phyloP scores from a whole-genome alignment of 768 basidiomycete genomes.

The Lactarius pseudohatsudake region DNA sequence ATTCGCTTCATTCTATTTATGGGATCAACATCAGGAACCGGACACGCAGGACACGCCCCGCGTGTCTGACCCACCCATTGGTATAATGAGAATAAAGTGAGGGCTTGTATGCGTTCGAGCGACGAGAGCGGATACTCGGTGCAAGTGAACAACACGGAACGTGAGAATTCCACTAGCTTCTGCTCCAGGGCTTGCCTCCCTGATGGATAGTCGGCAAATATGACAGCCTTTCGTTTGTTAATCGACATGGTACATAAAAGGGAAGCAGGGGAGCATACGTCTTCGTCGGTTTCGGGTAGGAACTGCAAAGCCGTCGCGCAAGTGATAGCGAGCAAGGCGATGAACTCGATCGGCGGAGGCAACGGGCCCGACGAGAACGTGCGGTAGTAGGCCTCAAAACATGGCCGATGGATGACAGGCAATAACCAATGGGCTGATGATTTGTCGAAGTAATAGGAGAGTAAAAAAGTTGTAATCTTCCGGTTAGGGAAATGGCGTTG shows the following conservation, averaged over 20 bases:
- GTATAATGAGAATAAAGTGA: constrained; percentile 27
- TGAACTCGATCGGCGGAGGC: constrained; percentile 29
- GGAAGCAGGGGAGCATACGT: constrained; percentile 18
- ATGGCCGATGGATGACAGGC: constrained; percentile 30
- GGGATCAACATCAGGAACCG: not conserved
- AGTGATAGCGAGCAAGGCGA: constrained; percentile 31
- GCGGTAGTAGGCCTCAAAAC: constrained; percentile 30
- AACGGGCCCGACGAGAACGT: constrained; percentile 24
- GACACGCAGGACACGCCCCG: not conserved
- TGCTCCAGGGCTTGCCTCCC: constrained; percentile 30
- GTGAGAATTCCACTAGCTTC: constrained; percentile 29
- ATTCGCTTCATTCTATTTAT: constrained; percentile 20
- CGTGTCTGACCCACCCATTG: constrained; percentile 24
- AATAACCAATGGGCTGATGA: constrained; percentile 30
- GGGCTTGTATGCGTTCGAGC: constrained; percentile 31
- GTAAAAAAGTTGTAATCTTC: constrained; percentile 28
- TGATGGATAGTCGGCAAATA: constrained; percentile 28
- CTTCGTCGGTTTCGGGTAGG: constrained; percentile 29
- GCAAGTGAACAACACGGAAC: constrained; percentile 24
- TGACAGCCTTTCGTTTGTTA: constrained; percentile 11
- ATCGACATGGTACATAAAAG: not conserved
- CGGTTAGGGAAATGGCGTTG: constrained; percentile 30
- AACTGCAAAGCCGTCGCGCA: constrained; percentile 32
- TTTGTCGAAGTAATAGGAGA: constrained; percentile 30
- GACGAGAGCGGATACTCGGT: constrained; percentile 25